phyloP scores from a whole-genome alignment of 805 yeast genomes.

The Sugiyamaella boreocaroliniensis region DNA sequence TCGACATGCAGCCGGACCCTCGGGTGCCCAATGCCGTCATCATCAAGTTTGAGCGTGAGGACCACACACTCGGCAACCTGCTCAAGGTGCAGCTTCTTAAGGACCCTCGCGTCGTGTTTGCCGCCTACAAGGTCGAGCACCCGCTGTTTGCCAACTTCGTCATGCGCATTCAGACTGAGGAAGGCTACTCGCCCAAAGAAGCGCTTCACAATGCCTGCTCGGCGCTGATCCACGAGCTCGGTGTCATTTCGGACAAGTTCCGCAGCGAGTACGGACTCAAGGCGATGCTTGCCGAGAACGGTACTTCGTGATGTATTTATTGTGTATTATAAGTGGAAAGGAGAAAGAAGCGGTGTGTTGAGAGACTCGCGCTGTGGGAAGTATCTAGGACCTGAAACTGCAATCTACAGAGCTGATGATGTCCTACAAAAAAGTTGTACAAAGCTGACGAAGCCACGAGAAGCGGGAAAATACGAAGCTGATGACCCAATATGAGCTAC shows the following conservation, averaged over 20 bases:
- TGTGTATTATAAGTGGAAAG: neutral
- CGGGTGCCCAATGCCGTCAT: constrained; percentile 93
- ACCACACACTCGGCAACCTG: constrained; percentile 91
- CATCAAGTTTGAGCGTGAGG: constrained; percentile 91
- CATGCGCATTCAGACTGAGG: constrained; percentile 92
- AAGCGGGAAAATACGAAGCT: too few species aligned
- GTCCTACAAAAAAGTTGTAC: too few species aligned
- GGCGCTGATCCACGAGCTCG: constrained; percentile 71
- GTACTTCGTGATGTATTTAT: neutral
- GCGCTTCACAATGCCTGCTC: constrained; percentile 90
- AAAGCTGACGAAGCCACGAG: too few species aligned
- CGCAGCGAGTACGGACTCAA: constrained; percentile 90
- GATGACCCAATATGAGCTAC: too few species aligned
- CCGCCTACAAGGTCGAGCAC: constrained; percentile 96
- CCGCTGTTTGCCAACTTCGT: constrained; percentile 94
- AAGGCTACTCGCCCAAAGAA: constrained; percentile 84
- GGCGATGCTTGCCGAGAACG: constrained; percentile 36
- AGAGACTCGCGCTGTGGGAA: neutral
- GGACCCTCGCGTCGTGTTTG: constrained; percentile 87
- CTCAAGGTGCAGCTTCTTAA: constrained; percentile 77
- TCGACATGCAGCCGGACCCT: constrained; percentile 85
- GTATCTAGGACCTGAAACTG: neutral
- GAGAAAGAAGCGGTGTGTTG: neutral
- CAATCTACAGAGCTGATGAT: too few species aligned
- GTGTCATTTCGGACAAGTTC: constrained; percentile 67